Evolutionary conservation across 306 rosid species (phyloP).

Genomic region (Acacia acuminata): DNA sequence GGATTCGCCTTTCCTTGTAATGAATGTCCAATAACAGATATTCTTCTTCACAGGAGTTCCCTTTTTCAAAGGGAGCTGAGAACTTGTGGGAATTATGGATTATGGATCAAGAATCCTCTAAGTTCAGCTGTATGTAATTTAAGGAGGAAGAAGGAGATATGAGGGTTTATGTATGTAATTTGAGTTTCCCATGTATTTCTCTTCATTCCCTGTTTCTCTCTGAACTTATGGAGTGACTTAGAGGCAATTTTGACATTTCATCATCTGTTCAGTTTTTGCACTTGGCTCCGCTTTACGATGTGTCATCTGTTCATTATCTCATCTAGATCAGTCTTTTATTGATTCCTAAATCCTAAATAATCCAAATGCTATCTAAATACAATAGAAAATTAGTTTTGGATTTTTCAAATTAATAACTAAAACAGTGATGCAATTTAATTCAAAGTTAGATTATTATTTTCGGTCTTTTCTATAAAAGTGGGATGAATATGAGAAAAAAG

Average conservation of each 20-base stretch:
- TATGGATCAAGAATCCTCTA: neutral
- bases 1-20: conserved; percentile 54
- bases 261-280: neutral
- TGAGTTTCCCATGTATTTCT: neutral
- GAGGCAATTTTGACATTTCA: neutral
- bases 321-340: no score
- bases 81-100: conserved; percentile 10
- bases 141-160: neutral
- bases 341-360: no score
- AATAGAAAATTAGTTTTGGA: no score
- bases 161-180: neutral
- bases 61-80: conserved; percentile 14
- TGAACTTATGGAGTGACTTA: neutral
- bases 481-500: no score
- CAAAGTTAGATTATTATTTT: no score
- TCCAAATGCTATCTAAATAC: no score
- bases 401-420: no score
- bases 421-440: no score
- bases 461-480: no score
- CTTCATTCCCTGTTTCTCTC: neutral
- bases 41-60: conserved; percentile 20
- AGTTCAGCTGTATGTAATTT: neutral
- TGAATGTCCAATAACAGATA: neutral
- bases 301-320: no score
- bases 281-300: no score